Conservation (phyloP, 148 eudicot genomes). For the Persicaria maculosa region DNA sequence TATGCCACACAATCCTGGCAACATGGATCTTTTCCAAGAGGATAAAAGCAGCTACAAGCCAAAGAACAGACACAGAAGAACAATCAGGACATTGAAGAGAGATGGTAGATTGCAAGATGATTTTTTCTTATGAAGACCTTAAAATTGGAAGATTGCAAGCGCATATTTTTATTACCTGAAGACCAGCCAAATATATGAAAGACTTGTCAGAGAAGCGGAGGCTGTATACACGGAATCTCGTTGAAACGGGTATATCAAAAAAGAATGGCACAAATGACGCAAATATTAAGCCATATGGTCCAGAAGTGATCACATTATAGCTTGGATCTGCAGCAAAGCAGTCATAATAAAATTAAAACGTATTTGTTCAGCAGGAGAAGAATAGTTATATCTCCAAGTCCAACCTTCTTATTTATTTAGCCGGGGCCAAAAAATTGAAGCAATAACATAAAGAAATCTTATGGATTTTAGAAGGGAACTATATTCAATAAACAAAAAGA, state of each 20-base stretch:
- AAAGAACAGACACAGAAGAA: constrained; percentile 9
- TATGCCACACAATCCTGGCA: constrained; percentile 89
- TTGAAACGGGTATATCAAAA: constrained; percentile 88
- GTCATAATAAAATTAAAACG: not conserved
- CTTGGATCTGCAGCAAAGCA: constrained; percentile 60
- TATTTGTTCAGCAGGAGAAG: not conserved
- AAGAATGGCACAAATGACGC: constrained; percentile 87
- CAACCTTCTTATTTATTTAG: not conserved
- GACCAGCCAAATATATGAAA: constrained; percentile 93
- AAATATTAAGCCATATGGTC: constrained; percentile 91
- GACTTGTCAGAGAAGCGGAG: constrained; percentile 86
- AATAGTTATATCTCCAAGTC: too few species aligned
- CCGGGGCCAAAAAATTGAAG: not conserved
- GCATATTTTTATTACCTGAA: constrained; percentile 59
- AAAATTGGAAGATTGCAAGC: not conserved
- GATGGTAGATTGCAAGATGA: not conserved
- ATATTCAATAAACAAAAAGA: not conserved
- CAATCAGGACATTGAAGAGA: not conserved
- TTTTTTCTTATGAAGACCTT: not conserved
- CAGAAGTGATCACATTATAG: constrained; percentile 54
- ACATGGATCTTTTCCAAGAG: constrained; percentile 85
- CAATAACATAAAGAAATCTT: not conserved
- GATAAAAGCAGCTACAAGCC: constrained; percentile 73
- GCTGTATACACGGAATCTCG: constrained; percentile 69
- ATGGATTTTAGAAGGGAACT: not conserved